Base-by-base conservation (phyloP, 2,329 filamentous ascomycete genomes). In the Corniculantispora saksenae region DNA sequence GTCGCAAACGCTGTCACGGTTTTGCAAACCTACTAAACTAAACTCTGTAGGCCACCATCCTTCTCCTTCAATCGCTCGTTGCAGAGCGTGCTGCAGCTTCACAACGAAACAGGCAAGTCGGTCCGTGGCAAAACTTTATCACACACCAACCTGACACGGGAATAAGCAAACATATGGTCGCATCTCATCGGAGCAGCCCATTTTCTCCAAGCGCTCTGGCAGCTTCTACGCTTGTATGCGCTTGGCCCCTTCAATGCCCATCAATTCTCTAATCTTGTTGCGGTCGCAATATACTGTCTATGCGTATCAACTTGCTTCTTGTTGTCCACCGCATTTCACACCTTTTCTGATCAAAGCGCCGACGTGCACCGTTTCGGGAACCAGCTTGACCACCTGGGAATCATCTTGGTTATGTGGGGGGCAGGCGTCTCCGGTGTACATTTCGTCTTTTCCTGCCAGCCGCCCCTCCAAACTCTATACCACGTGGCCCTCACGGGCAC, bases 341-440 rank as follows among this genome's bases (percentile, higher is more conserved):
- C 72, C 23, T 71, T 75, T 57, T 69, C 68, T n/a, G 71, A 75
- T 63, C 74, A 75, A 67, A 74, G 71, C 59, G 65, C 66, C 12
- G 63, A 66, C 13, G 67, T 75, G 58, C 69, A 71, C 59, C 69
- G 68, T 40, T 67, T 73, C 38, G 71, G 72, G 55, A 73, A 73
- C 54, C 68, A 75, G 56, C 72, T 73, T 21, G 72, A 74, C 62
- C 70, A 75, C 51, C 63, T 74, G n/a, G 73, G 72, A 27, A 74
- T 74, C 53, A 69, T 74, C 7, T 64, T 73, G 1, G 72, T 73
- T 15, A 70, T 72, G 57, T 73, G 72, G 71, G 69, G 68, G 1
- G 71, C 73, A 1, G 71, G 69, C 15, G 62, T 74, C 3, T 71
- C 72, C 0, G 68, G 67, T 32, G 64, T 67, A 21, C 70, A 73